Evolutionary conservation across 2,329 filamentous ascomycete species (phyloP).

Genomic region (Trichophaea hybrida): DNA sequence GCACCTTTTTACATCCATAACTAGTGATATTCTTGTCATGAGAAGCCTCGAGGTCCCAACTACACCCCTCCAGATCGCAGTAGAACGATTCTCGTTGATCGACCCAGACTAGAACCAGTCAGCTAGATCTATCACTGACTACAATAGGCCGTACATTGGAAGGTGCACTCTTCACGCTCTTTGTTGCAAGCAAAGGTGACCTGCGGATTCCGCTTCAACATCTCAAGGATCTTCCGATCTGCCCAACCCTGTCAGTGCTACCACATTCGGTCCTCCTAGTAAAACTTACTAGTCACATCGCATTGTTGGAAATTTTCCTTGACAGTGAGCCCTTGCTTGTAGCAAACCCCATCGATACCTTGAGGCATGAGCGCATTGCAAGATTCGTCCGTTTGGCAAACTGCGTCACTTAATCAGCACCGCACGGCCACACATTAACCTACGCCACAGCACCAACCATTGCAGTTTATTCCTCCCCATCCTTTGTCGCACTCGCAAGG

Average conservation of each 20-base stretch:
- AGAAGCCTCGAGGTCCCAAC: slow-evolving; percentile 53
- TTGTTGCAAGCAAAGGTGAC: slow-evolving; percentile 86
- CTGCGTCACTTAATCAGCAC: slow-evolving; percentile 31
- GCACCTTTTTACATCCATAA: slow-evolving; percentile 72
- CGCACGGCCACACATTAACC: not conserved
- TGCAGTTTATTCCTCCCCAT: slow-evolving; percentile 96
- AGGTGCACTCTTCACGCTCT: slow-evolving; percentile 65
- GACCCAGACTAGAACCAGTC: slow-evolving; percentile 60
- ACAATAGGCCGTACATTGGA: slow-evolving; percentile 56
- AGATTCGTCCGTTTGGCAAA: slow-evolving; percentile 69
- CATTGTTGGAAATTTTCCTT: slow-evolving; percentile 97
- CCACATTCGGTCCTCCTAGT: not conserved
- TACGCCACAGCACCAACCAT: slow-evolving; percentile 31
- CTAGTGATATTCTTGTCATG: slow-evolving; percentile 62
- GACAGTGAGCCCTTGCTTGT: slow-evolving; percentile 76
- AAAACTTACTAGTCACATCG: slow-evolving; percentile 58
- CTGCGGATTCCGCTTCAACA: slow-evolving; percentile 75
- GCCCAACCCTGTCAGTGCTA: not conserved
- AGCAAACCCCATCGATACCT: slow-evolving; percentile 72
- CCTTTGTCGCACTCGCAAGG: slow-evolving; percentile 79
- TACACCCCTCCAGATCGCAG: slow-evolving; percentile 71
- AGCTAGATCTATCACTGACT: not conserved
- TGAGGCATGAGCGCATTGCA: slow-evolving; percentile 81
- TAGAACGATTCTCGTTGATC: slow-evolving; percentile 91
- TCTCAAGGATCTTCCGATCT: slow-evolving; percentile 73